Base-by-base conservation (phyloP, 2,329 filamentous ascomycete genomes). In the Xylaria sp. region DNA sequence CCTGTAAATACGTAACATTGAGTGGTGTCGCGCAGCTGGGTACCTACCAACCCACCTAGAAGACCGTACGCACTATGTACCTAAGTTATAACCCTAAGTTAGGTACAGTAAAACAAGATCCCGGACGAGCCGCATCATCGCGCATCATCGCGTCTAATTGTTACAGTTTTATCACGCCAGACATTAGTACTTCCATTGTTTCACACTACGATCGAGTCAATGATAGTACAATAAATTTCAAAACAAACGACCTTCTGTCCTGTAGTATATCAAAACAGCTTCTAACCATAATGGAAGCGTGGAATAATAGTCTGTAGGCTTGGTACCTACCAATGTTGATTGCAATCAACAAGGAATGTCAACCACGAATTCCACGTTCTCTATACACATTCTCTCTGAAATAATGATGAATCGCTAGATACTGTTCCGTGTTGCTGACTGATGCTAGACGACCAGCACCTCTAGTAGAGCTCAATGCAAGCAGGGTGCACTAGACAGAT, bases 351-450 rank as follows among this genome's bases (percentile, higher is more conserved):
- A 13, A 37, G 32, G 42, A 42, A 42, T 60, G 23, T 61, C 40
- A 53, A 60, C 48, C 50, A 29, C 44, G n/a, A 60, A 60, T 42
- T 57, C 60, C 58, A 55, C 13, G 27, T 61, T 54, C 58, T 65
- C 58, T 71, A 68, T 70, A 68, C 63, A 68, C 54, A 62, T 65
- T 63, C 66, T 59, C 57, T 54, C 40, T 27, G 51, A 59, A 60
- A 10, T 61, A 42, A 54, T 68, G 42, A 70, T 59, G 40, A 57
- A 47, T 25, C 40, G 35, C 40, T 21, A 65, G 9, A 50, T 40
- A 69, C 58, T 37, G 68, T 72, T 58, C 66, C 21, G 27, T 55
- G 37, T 37, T 50, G 47, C 47, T 42, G 40, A 35, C 55, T 57
- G 21, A 40, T 58, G 50, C 12, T 44, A 58, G 32, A 50, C 35